phyloP scores from a whole-genome alignment of 179 eudicot genomes.

The Nepenthes alata region DNA sequence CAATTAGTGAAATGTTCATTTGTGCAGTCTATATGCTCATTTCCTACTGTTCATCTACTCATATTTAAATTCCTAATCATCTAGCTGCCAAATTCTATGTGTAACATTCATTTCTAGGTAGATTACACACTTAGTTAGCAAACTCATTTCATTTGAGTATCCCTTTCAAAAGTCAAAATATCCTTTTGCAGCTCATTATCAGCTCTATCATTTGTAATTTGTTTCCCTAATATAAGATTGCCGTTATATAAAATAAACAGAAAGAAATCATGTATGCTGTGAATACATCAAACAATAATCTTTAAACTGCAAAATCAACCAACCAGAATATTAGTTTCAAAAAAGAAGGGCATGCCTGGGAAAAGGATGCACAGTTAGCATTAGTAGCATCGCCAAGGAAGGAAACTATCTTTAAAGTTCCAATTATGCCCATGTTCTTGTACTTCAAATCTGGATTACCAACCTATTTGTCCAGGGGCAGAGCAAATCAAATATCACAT shows the following conservation, averaged over 20 bases:
- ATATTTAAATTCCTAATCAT: too few species aligned
- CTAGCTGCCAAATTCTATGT: too few species aligned
- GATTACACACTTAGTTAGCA: too few species aligned
- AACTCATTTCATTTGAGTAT: too few species aligned
- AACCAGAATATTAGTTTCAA: background rate
- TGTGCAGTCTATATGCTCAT: too few species aligned
- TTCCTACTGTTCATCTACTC: too few species aligned
- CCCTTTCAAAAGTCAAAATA: too few species aligned
- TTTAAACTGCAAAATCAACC: background rate
- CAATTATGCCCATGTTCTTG: constrained; percentile 54
- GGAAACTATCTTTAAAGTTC: constrained; percentile 35
- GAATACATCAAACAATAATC: background rate
- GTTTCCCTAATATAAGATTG: background rate
- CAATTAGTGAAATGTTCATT: too few species aligned
- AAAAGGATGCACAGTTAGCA: constrained; percentile 12
- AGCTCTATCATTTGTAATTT: too few species aligned
- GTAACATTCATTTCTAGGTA: too few species aligned
- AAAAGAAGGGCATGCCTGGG: constrained; percentile 23
- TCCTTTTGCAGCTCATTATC: too few species aligned
- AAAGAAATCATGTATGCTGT: too few species aligned
- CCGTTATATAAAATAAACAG: background rate
- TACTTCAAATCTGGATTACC: constrained; percentile 40
- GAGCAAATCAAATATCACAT: background rate
- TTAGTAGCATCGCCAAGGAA: constrained; percentile 29
- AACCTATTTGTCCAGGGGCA: constrained; percentile 17